phyloP scores from a whole-genome alignment of 331 rosid genomes.

The Quercus phellos region DNA sequence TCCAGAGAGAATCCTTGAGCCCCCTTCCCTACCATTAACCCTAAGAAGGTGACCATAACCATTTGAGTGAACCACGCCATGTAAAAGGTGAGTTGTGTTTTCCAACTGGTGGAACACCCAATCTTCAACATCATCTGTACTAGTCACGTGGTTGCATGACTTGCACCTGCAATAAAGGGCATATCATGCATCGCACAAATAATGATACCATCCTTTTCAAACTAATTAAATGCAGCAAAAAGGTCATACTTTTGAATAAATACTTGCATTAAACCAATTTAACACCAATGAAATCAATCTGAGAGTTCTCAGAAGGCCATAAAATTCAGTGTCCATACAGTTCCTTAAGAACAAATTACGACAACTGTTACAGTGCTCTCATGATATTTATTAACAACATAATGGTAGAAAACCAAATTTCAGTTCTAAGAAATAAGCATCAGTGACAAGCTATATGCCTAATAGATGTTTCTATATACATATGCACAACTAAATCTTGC shows the following conservation, averaged over 20 bases:
- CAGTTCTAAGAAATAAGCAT: too few species aligned
- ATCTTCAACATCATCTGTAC: conserved; percentile 80
- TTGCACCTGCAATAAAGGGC: conserved; percentile 65
- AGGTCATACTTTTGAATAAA: too few species aligned
- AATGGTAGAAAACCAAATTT: too few species aligned
- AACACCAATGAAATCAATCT: background rate
- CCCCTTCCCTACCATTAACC: conserved; percentile 97
- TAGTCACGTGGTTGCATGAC: conserved; percentile 86
- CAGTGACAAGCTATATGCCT: too few species aligned
- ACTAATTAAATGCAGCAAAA: background rate
- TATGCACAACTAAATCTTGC: too few species aligned
- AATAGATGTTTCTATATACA: too few species aligned
- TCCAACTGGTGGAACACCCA: conserved; percentile 91
- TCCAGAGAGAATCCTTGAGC: conserved; percentile 81
- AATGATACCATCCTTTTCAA: background rate
- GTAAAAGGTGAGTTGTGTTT: conserved; percentile 83
- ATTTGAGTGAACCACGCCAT: conserved; percentile 90
- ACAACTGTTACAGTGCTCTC: background rate
- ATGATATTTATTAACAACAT: too few species aligned
- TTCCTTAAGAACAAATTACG: background rate
- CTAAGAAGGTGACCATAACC: conserved; percentile 98
- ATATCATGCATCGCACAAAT: conserved; percentile 14
- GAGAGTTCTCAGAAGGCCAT: background rate
- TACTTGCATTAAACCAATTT: background rate
- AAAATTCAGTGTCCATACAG: background rate